Evolutionary conservation across 75 land plant species (phyloP).

Genomic region (Ceratopteris richardii): DNA sequence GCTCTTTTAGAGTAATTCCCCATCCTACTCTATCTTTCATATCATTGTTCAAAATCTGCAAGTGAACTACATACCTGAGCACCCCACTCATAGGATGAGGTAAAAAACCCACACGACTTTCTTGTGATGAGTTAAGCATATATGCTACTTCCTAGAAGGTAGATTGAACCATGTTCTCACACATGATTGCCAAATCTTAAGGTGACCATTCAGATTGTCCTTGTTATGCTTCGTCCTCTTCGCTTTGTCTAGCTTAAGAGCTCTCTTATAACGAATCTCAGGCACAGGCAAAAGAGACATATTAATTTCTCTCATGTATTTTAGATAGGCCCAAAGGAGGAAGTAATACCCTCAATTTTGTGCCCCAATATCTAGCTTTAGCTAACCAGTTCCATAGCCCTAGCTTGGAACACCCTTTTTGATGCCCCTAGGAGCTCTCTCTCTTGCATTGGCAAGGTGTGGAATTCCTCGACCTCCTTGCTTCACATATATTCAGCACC

Average conservation of each 20-base stretch:
- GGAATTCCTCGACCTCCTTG: no score
- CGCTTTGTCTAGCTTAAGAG: not conserved
- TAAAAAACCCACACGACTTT: constrained; percentile 68
- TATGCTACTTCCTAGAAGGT: constrained; percentile 60
- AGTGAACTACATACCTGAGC: constrained; percentile 60
- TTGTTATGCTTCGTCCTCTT: constrained; percentile 66
- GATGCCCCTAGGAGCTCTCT: no score
- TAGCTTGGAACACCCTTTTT: no score
- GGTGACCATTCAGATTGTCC: constrained; percentile 64
- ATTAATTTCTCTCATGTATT: no score
- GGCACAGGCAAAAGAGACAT: not conserved
- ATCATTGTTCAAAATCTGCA: constrained; percentile 55
- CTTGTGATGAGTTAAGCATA: constrained; percentile 55
- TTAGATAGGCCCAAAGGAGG: no score
- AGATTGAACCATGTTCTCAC: constrained; percentile 84
- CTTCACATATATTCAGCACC: no score
- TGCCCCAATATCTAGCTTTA: no score
- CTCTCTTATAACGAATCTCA: not conserved
- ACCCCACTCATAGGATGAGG: constrained; percentile 65
- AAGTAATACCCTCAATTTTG: no score
- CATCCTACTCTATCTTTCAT: constrained; percentile 59
- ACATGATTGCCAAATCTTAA: constrained; percentile 77
- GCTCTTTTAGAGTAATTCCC: constrained; percentile 67
- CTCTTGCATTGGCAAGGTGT: no score
- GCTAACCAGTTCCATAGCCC: no score